phyloP scores from a whole-genome alignment of 2,329 filamentous ascomycete species.

The Oidium heveae region DNA sequence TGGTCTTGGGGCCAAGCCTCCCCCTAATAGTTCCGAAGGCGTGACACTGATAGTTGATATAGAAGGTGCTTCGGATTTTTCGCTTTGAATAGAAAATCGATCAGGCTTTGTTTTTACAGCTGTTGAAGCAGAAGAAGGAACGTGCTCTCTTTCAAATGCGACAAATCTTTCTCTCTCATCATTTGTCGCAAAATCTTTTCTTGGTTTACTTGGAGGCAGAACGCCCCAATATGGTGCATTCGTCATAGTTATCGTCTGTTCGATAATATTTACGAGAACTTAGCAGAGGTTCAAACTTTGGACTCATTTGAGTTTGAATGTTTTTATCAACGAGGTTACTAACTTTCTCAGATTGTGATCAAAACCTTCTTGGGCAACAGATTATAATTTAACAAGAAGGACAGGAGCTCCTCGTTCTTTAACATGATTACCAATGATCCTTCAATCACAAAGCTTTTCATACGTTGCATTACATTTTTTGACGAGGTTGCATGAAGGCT shows the following conservation, averaged over 20 bases:
- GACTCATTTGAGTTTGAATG: too few species aligned
- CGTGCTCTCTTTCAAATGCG: neutral
- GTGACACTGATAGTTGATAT: constrained; percentile 33
- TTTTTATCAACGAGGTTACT: too few species aligned
- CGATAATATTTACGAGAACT: too few species aligned
- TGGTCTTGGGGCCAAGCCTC: constrained; percentile 29
- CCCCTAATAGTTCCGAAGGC: constrained; percentile 27
- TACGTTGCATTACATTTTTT: too few species aligned
- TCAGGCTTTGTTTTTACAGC: constrained; percentile 5
- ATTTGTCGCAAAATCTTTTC: neutral
- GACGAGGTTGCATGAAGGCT: too few species aligned
- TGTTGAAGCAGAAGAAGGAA: neutral
- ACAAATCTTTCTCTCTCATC: constrained; percentile 12
- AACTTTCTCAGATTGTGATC: too few species aligned
- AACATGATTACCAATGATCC: too few species aligned
- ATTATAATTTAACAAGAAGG: too few species aligned
- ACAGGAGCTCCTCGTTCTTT: too few species aligned
- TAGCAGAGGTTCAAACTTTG: too few species aligned
- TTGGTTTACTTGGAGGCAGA: constrained; percentile 22
- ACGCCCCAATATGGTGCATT: constrained; percentile 27
- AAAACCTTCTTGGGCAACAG: too few species aligned
- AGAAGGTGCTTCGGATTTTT: constrained; percentile 31
- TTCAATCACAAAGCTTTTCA: too few species aligned
- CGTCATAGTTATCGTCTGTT: neutral
- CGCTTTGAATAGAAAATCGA: constrained; percentile 27